Percentiles rank a stretch among this genome's conserved stretches.
Conservation (phyloP, 2,329 filamentous ascomycete species). For the Diaporthe amygdali region DNA sequence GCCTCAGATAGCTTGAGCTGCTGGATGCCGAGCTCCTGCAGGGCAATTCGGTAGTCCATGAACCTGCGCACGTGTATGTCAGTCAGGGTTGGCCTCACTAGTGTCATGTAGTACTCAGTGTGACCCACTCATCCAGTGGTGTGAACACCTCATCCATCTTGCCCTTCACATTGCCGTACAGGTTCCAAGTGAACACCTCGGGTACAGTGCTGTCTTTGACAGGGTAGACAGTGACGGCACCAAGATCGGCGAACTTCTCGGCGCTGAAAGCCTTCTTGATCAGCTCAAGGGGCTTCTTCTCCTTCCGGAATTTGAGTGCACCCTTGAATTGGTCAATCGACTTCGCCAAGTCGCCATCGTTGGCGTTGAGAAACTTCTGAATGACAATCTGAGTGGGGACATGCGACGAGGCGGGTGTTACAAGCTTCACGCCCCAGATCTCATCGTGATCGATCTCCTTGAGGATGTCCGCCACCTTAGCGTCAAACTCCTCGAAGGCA, state of each 20-base stretch:
- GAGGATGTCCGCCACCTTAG: slow-evolving; percentile 62
- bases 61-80: slow-evolving; percentile 61
- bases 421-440: slow-evolving; percentile 85
- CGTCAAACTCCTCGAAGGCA: slow-evolving; percentile 61
- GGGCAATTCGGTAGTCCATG: slow-evolving; percentile 84
- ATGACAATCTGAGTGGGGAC: slow-evolving; percentile 83
- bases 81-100: background rate
- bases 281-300: slow-evolving; percentile 72
- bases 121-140: slow-evolving; percentile 75
- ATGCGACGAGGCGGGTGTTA: slow-evolving; percentile 49
- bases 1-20: slow-evolving; percentile 74
- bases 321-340: slow-evolving; percentile 79
- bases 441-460: slow-evolving; percentile 68
- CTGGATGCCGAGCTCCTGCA: slow-evolving; percentile 75
- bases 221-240: slow-evolving; percentile 78
- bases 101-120: too few relatives aligned
- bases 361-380: slow-evolving; percentile 93
- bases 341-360: slow-evolving; percentile 74
- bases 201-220: slow-evolving; percentile 42
- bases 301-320: slow-evolving; percentile 83
- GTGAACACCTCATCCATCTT: slow-evolving; percentile 82
- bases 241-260: slow-evolving; percentile 76
- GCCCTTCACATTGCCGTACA: slow-evolving; percentile 87
- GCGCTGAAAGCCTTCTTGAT: slow-evolving; percentile 68
- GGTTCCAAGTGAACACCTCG: slow-evolving; percentile 86